Evolutionary conservation across 1,284 basidiomycete genomes (phyloP), one percentile per base, ranked within the genome.

Genomic region (Trametes pubescens): DNA sequence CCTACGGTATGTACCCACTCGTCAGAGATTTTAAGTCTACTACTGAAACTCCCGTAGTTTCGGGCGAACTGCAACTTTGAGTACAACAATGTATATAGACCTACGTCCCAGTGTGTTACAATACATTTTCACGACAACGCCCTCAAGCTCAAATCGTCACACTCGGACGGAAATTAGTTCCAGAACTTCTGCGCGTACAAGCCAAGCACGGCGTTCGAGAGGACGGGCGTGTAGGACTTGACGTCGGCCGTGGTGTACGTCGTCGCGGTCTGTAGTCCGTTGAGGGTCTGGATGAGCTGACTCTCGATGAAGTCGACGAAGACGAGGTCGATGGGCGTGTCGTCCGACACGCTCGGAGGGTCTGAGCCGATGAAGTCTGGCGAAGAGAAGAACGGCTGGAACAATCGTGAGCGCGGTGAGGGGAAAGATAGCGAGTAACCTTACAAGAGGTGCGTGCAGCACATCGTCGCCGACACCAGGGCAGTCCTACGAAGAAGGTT

Each of bases 391-490:
- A 83, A 87, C 13, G 87, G 82, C 57, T 73, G 46, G 24, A 11
- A 9, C 11, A 16, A n/a, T 40, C n/a, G 47, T 40, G 43, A 29
- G 29, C 22, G 48, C 4, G 54, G 18, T 44, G 22, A 14, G 56
- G 24, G 40, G 32, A 47, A 3, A 13, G 2, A 35, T 22, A 49
- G 9, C 18, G 13, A 8, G 35, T 24, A 5, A 43, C 21, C 72
- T 58, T 51, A 73, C 72, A 46, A 91, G 70, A 0, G 90, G 83
- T 2, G 76, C 72, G 73, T 92, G 90, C 0, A 77, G 74, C 2
- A 79, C 84, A 72, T 93, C 91, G 71, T 93, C 92, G 13, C 91
- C 92, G 14, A 86, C 76, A 5, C 87, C 91, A 0, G 89, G 88
- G 74, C 91, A 92, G 11, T 84, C 76, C 88, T 90, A 57, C n/a